These are phyloP conservation scores for Metarhizium brunneum DNA, from an alignment of 2,329 filamentous ascomycete species.

Conservation along the genomic window DNA sequence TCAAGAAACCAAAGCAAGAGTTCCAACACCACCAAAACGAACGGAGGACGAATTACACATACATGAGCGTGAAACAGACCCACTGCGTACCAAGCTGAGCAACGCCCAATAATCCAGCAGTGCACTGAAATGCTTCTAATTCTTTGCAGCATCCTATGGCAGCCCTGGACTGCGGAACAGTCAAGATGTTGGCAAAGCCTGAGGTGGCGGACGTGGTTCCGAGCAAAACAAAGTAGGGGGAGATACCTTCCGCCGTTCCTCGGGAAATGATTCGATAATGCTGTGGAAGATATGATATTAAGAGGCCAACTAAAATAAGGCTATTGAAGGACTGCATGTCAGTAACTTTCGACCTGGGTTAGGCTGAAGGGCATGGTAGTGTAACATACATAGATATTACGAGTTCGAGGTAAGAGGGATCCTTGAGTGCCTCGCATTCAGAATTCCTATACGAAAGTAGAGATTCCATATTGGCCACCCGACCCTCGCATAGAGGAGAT, in stretches of 20 bases:
- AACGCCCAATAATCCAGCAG: constrained; percentile 78
- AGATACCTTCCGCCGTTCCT: constrained; percentile 85
- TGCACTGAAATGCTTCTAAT: constrained; percentile 73
- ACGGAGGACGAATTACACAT: constrained; percentile 23
- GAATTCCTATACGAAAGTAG: constrained; percentile 2
- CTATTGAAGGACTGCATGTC: constrained; percentile 21
- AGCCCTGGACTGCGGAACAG: constrained; percentile 69
- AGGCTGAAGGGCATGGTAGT: constrained; percentile 8
- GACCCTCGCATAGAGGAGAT: not conserved
- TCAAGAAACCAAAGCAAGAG: not conserved
- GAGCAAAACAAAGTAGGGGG: constrained; percentile 90
- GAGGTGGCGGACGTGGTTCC: constrained; percentile 83
- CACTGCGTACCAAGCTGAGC: constrained; percentile 87
- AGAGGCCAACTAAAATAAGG: constrained; percentile 75
- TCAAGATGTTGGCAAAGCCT: constrained; percentile 85
- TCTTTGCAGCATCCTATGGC: constrained; percentile 82
- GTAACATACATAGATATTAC: constrained; percentile 42
- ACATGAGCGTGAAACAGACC: constrained; percentile 90
- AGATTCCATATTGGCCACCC: not conserved
- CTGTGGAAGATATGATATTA: constrained; percentile 90
- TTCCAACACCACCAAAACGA: not conserved
- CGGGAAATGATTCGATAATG: constrained; percentile 84
- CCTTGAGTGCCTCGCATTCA: constrained; percentile 40
- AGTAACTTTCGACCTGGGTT: not conserved
- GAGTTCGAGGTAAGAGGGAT: constrained; percentile 45